Conservation (phyloP, 225 moss, liverwort and hornwort species). For the Pseudisothecium myosuroides region DNA sequence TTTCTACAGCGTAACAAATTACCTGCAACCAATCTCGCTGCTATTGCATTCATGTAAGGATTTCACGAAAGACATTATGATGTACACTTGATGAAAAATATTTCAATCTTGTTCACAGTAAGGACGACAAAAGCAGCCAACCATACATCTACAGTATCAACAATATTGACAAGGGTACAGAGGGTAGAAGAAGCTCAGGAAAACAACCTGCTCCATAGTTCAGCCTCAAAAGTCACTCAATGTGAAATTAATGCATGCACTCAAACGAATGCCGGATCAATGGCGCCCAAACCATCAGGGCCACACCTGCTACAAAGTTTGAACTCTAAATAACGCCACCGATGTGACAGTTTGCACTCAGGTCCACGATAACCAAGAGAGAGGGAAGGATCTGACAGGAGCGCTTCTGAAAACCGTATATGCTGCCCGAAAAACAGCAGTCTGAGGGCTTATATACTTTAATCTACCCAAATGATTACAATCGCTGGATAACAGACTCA, state of each 20-base stretch:
- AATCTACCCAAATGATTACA: conserved; percentile 6
- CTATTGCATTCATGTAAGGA: too few species aligned
- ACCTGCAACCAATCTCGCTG: background rate
- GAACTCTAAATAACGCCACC: background rate
- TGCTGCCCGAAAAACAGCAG: background rate
- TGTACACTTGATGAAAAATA: background rate
- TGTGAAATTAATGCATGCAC: background rate
- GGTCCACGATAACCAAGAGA: background rate
- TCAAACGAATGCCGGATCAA: background rate
- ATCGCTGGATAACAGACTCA: conserved; percentile 42
- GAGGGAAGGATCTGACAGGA: background rate
- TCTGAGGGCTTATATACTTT: background rate
- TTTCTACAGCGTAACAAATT: background rate
- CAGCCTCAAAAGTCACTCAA: background rate
- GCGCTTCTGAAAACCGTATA: background rate
- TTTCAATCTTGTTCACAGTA: background rate
- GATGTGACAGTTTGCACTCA: background rate
- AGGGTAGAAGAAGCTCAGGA: background rate
- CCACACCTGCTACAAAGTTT: background rate
- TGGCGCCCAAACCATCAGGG: background rate
- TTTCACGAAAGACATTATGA: background rate
- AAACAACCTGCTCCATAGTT: background rate
- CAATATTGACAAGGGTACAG: background rate
- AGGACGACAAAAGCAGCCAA: background rate
- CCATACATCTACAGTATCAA: background rate